Evolutionary conservation across 192 early-diverging fungal species (phyloP).

Genomic region (Backusella parvicylindrica): DNA sequence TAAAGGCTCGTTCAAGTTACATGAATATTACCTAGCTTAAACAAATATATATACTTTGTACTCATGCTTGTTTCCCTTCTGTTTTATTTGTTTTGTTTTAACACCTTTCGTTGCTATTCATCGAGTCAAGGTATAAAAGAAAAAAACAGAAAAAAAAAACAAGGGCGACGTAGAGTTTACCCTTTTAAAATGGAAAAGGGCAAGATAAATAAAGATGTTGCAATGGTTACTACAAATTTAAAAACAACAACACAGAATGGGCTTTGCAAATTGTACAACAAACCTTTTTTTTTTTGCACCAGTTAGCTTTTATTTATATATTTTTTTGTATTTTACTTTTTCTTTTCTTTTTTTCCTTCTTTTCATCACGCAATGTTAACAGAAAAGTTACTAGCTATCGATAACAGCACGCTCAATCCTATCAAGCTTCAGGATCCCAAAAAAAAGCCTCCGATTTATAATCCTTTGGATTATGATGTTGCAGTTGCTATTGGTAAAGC

Average conservation of each 20-base stretch:
- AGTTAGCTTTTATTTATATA: neutral
- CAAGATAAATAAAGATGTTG: neutral
- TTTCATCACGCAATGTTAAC: neutral
- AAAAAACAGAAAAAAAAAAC: neutral
- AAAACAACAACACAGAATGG: neutral
- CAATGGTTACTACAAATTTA: neutral
- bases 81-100: neutral
- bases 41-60: neutral
- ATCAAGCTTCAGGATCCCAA: neutral
- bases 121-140: neutral
- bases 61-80: neutral
- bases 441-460: neutral
- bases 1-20: neutral
- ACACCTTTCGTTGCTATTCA: neutral
- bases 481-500: neutral
- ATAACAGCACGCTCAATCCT: neutral
- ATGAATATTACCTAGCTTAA: neutral
- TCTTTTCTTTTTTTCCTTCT: neutral
- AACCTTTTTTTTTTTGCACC: neutral
- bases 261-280: neutral
- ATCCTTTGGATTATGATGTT: slow-evolving; percentile 5
- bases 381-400: neutral
- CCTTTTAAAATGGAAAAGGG: neutral
- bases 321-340: neutral
- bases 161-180: neutral